These are phyloP conservation scores for Tetratostichococcus sp. DNA, from an alignment of 139 green algal genomes.

Conservation along the genomic window DNA sequence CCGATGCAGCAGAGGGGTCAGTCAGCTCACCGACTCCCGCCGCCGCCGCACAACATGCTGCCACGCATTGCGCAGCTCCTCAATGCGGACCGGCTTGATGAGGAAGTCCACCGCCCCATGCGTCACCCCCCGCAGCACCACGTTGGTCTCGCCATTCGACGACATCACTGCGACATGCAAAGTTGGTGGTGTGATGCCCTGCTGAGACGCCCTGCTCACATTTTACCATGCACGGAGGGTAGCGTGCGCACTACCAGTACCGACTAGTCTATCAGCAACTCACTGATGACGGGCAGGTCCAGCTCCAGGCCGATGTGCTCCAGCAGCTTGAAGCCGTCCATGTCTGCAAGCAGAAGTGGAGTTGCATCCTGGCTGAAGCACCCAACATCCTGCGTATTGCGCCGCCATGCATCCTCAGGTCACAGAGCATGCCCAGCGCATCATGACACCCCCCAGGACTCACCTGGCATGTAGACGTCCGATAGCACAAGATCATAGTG, in stretches of 20 bases:
- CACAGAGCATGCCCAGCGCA: not conserved
- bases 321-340: constrained; percentile 95
- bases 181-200: not conserved
- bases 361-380: not conserved
- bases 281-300: constrained; percentile 93
- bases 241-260: too few relatives aligned
- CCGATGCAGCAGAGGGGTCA: too few relatives aligned
- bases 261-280: constrained; percentile 23
- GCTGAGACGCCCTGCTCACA: too few relatives aligned
- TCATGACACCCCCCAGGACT: not conserved
- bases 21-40: constrained; percentile 1
- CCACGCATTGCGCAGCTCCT: constrained; percentile 91
- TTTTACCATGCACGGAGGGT: too few relatives aligned
- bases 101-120: constrained; percentile 96
- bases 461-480: constrained; percentile 95
- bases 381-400: not conserved
- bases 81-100: constrained; percentile 94
- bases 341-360: constrained; percentile 55
- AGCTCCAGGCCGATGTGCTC: constrained; percentile 89
- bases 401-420: too few relatives aligned
- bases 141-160: constrained; percentile 81
- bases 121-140: constrained; percentile 89
- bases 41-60: constrained; percentile 89
- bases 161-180: constrained; percentile 85
- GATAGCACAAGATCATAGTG: constrained; percentile 92